Evolutionary conservation across 1,139 yeast genomes (phyloP).

Genomic region (Geotrichum histeridarum): DNA sequence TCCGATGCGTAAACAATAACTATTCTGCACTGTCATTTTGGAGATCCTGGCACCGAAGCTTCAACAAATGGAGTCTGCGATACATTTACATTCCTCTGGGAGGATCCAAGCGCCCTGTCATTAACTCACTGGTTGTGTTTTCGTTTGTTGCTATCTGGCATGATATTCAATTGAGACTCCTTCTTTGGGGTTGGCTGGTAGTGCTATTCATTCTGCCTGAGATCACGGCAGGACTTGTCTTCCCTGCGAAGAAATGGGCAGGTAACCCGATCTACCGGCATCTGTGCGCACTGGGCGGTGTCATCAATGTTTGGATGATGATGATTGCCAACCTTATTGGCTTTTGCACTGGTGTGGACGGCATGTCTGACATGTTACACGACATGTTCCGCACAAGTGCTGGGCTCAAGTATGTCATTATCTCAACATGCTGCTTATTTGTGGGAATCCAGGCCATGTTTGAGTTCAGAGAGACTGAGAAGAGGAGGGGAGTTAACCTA

Average conservation of each 20-base stretch:
- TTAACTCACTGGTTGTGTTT: conserved; percentile 82
- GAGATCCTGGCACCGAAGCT: conserved; percentile 98
- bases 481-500: conserved; percentile 73
- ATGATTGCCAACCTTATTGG: conserved; percentile 95
- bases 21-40: conserved; percentile 90
- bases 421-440: conserved; percentile 62
- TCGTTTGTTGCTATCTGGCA: conserved; percentile 98
- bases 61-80: conserved; percentile 80
- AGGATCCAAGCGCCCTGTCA: conserved; percentile 59
- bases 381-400: conserved; percentile 67
- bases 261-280: conserved; percentile 60
- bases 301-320: conserved; percentile 92
- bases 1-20: conserved; percentile 91
- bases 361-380: conserved; percentile 57
- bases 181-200: conserved; percentile 95
- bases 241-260: conserved; percentile 36
- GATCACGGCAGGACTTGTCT: conserved; percentile 50
- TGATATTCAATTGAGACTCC: conserved; percentile 78
- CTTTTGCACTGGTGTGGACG: conserved; percentile 87
- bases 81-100: conserved; percentile 84
- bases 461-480: conserved; percentile 82
- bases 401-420: conserved; percentile 62
- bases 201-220: conserved; percentile 90
- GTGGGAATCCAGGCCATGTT: conserved; percentile 92
- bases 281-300: conserved; percentile 82